Conservation (phyloP, 345 rosid species). For the Nasturtium officinale region DNA sequence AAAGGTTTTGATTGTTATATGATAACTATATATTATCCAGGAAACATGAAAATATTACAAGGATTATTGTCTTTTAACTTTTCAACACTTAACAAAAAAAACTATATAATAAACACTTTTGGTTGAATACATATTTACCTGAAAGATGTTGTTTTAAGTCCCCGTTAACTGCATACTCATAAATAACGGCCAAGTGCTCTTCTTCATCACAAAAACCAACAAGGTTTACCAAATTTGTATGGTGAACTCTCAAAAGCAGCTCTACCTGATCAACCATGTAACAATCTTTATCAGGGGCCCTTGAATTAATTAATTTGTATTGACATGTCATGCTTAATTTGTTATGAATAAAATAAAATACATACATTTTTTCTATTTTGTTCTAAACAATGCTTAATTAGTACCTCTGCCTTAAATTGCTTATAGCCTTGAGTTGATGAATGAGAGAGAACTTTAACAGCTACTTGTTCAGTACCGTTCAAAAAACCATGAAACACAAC, state of each 20-base stretch:
- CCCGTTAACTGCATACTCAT: slow-evolving; percentile 46
- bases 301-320: too few relatives aligned
- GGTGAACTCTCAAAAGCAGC: slow-evolving; percentile 49
- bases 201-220: slow-evolving; percentile 53
- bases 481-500: slow-evolving; percentile 39
- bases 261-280: slow-evolving; percentile 43
- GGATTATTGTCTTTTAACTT: too few relatives aligned
- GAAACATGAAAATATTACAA: too few relatives aligned
- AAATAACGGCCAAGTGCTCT: slow-evolving; percentile 39
- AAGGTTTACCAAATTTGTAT: slow-evolving; percentile 46
- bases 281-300: background rate
- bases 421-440: slow-evolving; percentile 46
- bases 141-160: slow-evolving; percentile 23
- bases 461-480: slow-evolving; percentile 31
- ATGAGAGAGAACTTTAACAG: slow-evolving; percentile 44
- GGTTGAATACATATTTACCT: slow-evolving; percentile 10
- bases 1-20: background rate
- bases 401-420: slow-evolving; percentile 45
- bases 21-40: too few relatives aligned
- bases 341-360: background rate
- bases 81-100: too few relatives aligned
- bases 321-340: too few relatives aligned
- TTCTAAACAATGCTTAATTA: background rate
- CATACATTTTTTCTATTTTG: background rate
- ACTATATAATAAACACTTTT: too few relatives aligned